Percentiles rank a stretch among this genome's conserved stretches.
Conservation (phyloP, 768 basidiomycete species). For the Suillus lakei region DNA sequence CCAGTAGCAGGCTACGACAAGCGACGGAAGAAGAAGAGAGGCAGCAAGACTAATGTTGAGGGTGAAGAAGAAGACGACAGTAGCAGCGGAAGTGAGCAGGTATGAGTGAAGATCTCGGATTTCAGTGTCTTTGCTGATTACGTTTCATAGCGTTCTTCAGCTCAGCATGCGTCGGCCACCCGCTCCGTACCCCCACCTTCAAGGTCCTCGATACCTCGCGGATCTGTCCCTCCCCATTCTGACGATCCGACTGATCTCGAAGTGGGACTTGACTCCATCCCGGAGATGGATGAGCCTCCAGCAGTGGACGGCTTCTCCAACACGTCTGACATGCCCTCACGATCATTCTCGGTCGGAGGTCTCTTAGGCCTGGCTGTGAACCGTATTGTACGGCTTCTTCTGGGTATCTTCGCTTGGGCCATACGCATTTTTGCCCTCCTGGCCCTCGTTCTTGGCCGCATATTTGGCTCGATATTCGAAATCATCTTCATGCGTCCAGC, state of each 20-base stretch:
- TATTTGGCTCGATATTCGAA: conserved; percentile 55
- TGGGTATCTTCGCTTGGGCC: conserved; percentile 27
- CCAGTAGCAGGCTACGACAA: conserved; percentile 73
- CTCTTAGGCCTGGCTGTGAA: conserved; percentile 50
- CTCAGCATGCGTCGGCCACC: conserved; percentile 37
- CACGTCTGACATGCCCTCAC: conserved; percentile 22
- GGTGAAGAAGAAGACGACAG: conserved; percentile 57
- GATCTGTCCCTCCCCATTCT: conserved; percentile 48
- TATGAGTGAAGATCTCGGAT: conserved; percentile 26
- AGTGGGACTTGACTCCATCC: conserved; percentile 63
- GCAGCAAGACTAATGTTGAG: conserved; percentile 46
- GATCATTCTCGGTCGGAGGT: conserved; percentile 51
- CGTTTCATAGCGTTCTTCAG: conserved; percentile 27
- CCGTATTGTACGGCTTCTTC: conserved; percentile 33
- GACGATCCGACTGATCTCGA: conserved; percentile 45
- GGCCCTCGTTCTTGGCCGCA: conserved; percentile 49
- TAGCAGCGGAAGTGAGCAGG: conserved; percentile 45
- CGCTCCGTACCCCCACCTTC: conserved; percentile 44
- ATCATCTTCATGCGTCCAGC: conserved; percentile 53
- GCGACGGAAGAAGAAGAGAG: conserved; percentile 55
- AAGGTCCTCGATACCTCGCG: conserved; percentile 41
- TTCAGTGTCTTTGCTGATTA: conserved; percentile 25
- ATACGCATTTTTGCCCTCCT: conserved; percentile 36
- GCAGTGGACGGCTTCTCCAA: conserved; percentile 31
- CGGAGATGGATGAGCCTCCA: conserved; percentile 63